phyloP scores from a whole-genome alignment of 495 filamentous ascomycete species.

The Neurospora discreta region DNA sequence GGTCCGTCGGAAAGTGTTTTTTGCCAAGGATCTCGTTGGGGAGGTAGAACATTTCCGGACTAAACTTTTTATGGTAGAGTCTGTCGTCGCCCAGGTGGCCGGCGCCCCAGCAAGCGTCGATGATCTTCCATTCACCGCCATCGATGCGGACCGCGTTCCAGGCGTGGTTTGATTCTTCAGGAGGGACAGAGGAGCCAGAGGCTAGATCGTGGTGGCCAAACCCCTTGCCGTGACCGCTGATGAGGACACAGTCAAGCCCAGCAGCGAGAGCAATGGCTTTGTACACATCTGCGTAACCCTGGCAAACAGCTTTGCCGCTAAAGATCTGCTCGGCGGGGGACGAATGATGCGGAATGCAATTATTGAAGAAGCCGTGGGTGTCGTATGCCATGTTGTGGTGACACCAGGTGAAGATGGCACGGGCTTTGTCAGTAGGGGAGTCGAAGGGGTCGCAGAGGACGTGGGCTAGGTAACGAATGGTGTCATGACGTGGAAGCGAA shows the following conservation, averaged over 20 bases:
- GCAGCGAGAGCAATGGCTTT: conserved; percentile 58
- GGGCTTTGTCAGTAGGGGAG: conserved; percentile 77
- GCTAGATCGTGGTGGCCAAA: conserved; percentile 50
- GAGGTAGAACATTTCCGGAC: conserved; percentile 59
- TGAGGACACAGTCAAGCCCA: conserved; percentile 58
- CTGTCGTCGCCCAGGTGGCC: conserved; percentile 42
- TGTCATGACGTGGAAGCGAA: conserved; percentile 52
- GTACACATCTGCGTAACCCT: conserved; percentile 83
- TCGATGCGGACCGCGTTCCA: conserved; percentile 92
- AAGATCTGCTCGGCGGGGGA: conserved; percentile 57
- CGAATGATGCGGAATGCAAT: conserved; percentile 43
- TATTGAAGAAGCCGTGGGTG: conserved; percentile 59
- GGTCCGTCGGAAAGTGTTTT: conserved; percentile 64
- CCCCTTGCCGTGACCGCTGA: conserved; percentile 81
- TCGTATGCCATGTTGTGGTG: conserved; percentile 93
- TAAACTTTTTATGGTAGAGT: conserved; percentile 58
- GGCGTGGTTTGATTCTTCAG: conserved; percentile 52
- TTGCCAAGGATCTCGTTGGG: conserved; percentile 73
- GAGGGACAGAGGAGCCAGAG: conserved; percentile 47
- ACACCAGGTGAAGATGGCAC: conserved; percentile 86
- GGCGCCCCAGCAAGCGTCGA: conserved; percentile 91
- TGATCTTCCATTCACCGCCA: conserved; percentile 75
- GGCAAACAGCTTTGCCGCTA: conserved; percentile 75
- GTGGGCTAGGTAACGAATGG: conserved; percentile 56
- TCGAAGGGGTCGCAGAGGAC: conserved; percentile 70